Percentiles rank a stretch among this genome's conserved stretches.
phyloP scores from a whole-genome alignment of 305 asterid species.

The Lippia alba region DNA sequence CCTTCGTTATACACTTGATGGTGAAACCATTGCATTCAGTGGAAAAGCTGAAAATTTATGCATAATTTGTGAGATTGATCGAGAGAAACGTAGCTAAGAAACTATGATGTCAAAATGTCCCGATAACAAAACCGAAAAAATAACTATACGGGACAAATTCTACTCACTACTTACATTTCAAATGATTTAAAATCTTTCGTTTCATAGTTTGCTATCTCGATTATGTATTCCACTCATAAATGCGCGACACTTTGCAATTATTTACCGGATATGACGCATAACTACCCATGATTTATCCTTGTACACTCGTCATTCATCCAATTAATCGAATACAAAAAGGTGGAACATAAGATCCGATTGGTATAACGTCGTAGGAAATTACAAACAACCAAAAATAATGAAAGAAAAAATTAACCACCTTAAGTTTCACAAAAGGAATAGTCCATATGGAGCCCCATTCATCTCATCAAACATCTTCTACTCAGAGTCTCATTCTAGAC shows the following conservation, averaged over 20 bases:
- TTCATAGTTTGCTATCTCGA: too few species aligned
- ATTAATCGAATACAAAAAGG: too few species aligned
- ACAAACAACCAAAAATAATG: not conserved
- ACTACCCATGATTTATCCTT: too few species aligned
- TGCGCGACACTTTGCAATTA: too few species aligned
- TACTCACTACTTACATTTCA: not conserved
- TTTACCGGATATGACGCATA: too few species aligned
- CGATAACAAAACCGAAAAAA: not conserved
- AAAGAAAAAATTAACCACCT: not conserved
- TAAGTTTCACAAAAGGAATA: not conserved
- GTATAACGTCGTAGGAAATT: not conserved
- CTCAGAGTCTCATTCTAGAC: constrained; percentile 11
- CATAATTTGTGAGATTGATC: too few species aligned
- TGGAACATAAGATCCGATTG: too few species aligned
- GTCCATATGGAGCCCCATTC: not conserved
- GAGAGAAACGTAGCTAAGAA: not conserved
- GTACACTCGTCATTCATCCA: too few species aligned
- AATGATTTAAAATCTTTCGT: too few species aligned
- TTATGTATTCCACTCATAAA: too few species aligned
- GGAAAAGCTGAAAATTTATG: constrained; percentile 16
- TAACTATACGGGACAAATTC: too few species aligned
- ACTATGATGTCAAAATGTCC: not conserved
- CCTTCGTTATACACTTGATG: not conserved
- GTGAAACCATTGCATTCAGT: too few species aligned
- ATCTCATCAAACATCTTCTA: not conserved